Evolutionary conservation across 225 moss, liverwort and hornwort genomes (phyloP), one percentile per base, ranked within the genome.

Genomic region (Bryoerythrophyllum caledonicum): DNA sequence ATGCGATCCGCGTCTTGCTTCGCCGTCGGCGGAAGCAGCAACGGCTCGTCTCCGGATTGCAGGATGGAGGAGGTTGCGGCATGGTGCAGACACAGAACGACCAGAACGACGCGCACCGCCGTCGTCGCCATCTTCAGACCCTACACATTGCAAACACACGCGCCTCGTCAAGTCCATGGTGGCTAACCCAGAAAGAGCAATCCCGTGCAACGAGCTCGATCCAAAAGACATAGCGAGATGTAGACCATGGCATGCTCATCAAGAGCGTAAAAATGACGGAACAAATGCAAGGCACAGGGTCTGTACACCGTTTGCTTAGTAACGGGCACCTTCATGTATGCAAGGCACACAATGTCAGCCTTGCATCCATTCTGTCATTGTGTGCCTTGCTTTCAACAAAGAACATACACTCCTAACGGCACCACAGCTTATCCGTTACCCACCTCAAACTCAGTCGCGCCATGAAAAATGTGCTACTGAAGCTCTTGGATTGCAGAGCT

Each of bases 1-100:
- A 95, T 86, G 26, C 63, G 34, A 3, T 79, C 88, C 6, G 95
- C 95, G 51, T 87, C 91, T 21, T 63, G 30, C 77, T 85, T 85
- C 67, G 79, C 79, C 6, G 25, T 68, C 53, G 74, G 17, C 10
- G 28, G 70, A 4, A 73, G 15, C 27, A 8, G 46, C 46, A n/a
- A n/a, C n/a, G 46, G 4, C 46, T 46, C 3, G n/a, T 2, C 26
- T 21, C 23, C 57, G 5, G 68, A 19, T 15, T 61, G 16, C 34
- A 73, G 13, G 30, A 49, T 41, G 24, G 71, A 70, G 2, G 11
- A 43, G 21, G 8, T 60, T 20, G n/a, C 54, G 7, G 65, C 67
- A 51, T 60, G 59, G 55, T 70, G 70, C 73, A 82, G 30, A 72
- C 72, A 80, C 40, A 85, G 65, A 48, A 79, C 32, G 66, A 76